Evolutionary conservation across 768 basidiomycete genomes (phyloP).

Genomic region (Imleria badia): DNA sequence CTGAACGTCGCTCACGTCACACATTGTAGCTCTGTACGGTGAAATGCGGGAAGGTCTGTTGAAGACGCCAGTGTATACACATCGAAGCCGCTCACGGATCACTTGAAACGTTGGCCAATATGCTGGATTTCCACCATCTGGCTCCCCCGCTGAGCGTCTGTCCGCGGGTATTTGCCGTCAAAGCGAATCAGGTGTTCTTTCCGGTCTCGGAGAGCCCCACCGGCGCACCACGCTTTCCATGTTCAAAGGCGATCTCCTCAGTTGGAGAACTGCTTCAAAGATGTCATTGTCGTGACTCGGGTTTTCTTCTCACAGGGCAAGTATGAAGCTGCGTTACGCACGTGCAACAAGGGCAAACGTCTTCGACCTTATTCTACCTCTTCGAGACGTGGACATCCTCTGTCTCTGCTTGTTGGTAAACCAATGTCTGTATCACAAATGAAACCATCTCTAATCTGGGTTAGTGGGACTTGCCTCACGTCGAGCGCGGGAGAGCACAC

Average conservation of each 20-base stretch:
- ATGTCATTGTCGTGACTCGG: neutral
- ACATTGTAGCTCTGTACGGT: slow-evolving; percentile 76
- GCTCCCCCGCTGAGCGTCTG: slow-evolving; percentile 3
- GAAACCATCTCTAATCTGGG: too few relatives aligned
- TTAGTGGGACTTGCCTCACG: too few relatives aligned
- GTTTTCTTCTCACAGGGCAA: slow-evolving; percentile 61
- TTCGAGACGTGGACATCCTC: slow-evolving; percentile 85
- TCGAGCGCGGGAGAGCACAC: too few relatives aligned
- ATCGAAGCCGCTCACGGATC: slow-evolving; percentile 76
- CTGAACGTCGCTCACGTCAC: neutral
- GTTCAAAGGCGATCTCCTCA: slow-evolving; percentile 86
- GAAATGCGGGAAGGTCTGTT: slow-evolving; percentile 94
- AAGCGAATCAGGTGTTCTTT: slow-evolving; percentile 93
- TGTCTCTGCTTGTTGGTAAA: slow-evolving; percentile 66
- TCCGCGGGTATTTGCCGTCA: slow-evolving; percentile 76
- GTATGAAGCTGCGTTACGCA: slow-evolving; percentile 89
- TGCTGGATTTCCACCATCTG: neutral
- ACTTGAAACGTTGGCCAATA: slow-evolving; percentile 70
- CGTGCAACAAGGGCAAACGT: slow-evolving; percentile 96
- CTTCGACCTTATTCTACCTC: slow-evolving; percentile 74
- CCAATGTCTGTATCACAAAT: too few relatives aligned
- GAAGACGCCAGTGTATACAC: slow-evolving; percentile 74
- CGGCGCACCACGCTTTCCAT: slow-evolving; percentile 90
- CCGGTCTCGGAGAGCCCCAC: slow-evolving; percentile 96
- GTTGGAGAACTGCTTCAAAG: slow-evolving; percentile 21